Evolutionary conservation across 208 protist species (phyloP).

Genomic region (Naegleria fowleri): DNA sequence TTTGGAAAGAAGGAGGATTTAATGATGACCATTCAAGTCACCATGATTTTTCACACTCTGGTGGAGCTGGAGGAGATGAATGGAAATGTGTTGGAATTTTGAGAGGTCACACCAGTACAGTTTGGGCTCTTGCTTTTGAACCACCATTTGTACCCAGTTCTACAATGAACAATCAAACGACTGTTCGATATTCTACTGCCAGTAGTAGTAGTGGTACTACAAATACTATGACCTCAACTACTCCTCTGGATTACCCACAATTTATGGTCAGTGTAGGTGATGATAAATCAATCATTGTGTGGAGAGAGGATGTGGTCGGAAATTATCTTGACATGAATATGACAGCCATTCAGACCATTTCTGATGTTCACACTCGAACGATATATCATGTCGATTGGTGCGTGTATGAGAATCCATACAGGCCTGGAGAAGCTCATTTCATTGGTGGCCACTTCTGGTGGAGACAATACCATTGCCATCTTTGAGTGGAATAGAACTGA

Average conservation of each 20-base stretch:
- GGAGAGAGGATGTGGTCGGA: neutral
- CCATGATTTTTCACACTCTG: too few species aligned
- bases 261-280: constrained; percentile 4
- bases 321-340: neutral
- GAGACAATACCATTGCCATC: constrained; percentile 69
- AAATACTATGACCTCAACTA: too few species aligned
- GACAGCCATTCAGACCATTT: neutral
- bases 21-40: constrained; percentile 19
- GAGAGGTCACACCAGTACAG: constrained; percentile 61
- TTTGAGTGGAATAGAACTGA: constrained; percentile 26
- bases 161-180: neutral
- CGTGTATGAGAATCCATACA: constrained; percentile 7
- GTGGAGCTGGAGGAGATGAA: constrained; percentile 50
- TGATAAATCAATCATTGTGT: neutral
- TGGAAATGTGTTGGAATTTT: constrained; percentile 73
- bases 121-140: constrained; percentile 70
- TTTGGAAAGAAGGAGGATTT: constrained; percentile 51
- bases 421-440: constrained; percentile 33
- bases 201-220: neutral
- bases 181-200: too few species aligned
- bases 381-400: constrained; percentile 66
- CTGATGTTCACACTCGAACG: constrained; percentile 58
- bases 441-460: constrained; percentile 64
- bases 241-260: neutral
- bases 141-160: neutral